Evolutionary conservation across 768 basidiomycete genomes (phyloP).

Genomic region (Lentinula guzmanii): DNA sequence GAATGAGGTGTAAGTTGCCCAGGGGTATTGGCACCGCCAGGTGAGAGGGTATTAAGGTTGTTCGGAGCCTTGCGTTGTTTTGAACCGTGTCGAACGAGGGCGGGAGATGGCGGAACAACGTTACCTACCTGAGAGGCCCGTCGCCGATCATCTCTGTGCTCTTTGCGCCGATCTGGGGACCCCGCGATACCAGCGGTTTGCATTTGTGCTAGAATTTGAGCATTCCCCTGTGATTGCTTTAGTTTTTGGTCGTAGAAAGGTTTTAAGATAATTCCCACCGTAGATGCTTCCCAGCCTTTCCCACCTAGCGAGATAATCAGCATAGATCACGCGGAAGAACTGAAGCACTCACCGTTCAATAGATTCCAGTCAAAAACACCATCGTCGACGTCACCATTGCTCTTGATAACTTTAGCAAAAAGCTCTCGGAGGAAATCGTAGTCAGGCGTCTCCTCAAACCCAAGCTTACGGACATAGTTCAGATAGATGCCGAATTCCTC

Average conservation of each 20-base stretch:
- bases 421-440: constrained; percentile 97
- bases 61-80: constrained; percentile 62
- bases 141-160: constrained; percentile 61
- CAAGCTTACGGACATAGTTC: constrained; percentile 98
- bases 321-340: background rate
- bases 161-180: constrained; percentile 56
- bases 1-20: constrained; percentile 69
- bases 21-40: constrained; percentile 39
- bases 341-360: constrained; percentile 57
- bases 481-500: constrained; percentile 99
- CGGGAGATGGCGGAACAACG: constrained; percentile 69
- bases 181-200: constrained; percentile 46
- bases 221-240: constrained; percentile 42
- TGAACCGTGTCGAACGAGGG: constrained; percentile 70
- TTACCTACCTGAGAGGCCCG: constrained; percentile 54
- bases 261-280: constrained; percentile 39
- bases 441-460: constrained; percentile 98
- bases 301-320: constrained; percentile 46
- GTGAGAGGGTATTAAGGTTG: constrained; percentile 52
- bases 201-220: constrained; percentile 58
- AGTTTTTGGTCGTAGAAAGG: constrained; percentile 2
- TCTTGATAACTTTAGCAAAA: constrained; percentile 91
- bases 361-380: constrained; percentile 96
- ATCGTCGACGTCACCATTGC: constrained; percentile 86
- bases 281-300: constrained; percentile 88